Conservation (phyloP, 1,284 basidiomycete species). For the Trichosporon coremiiforme region DNA sequence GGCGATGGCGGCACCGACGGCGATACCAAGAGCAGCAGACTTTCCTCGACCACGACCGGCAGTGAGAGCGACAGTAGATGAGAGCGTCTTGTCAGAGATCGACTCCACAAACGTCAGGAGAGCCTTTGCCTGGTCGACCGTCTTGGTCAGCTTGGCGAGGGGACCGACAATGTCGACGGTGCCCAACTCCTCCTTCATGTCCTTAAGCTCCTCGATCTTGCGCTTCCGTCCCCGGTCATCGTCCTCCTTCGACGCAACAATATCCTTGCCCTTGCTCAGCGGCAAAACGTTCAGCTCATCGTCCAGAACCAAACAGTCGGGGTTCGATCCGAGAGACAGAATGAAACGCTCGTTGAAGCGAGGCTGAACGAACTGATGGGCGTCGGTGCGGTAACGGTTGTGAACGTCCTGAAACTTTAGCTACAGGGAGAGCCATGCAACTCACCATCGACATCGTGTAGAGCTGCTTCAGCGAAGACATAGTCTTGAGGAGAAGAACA, state of each 20-base stretch:
- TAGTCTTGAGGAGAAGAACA: conserved; percentile 88
- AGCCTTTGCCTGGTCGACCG: conserved; percentile 87
- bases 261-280: conserved; percentile 94
- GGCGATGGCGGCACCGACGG: conserved; percentile 87
- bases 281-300: conserved; percentile 98
- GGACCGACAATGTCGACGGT: conserved; percentile 88
- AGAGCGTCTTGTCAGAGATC: conserved; percentile 86
- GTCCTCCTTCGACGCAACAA: conserved; percentile 59
- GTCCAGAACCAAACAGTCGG: conserved; percentile 90
- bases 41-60: conserved; percentile 95
- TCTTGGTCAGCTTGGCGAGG: conserved; percentile 87
- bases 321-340: conserved; percentile 84
- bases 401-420: conserved; percentile 76
- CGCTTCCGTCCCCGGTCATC: conserved; percentile 52
- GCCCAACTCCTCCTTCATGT: conserved; percentile 76
- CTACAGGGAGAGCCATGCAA: conserved; percentile 35
- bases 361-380: conserved; percentile 84
- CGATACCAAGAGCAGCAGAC: conserved; percentile 90
- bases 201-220: conserved; percentile 67
- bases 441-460: conserved; percentile 94
- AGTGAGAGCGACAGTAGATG: conserved; percentile 92
- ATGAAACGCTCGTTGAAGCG: conserved; percentile 99
- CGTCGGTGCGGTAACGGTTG: conserved; percentile 84
- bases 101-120: conserved; percentile 90
- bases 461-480: conserved; percentile 89